phyloP scores from a whole-genome alignment of 331 rosid species.

The Quercus lobata region DNA sequence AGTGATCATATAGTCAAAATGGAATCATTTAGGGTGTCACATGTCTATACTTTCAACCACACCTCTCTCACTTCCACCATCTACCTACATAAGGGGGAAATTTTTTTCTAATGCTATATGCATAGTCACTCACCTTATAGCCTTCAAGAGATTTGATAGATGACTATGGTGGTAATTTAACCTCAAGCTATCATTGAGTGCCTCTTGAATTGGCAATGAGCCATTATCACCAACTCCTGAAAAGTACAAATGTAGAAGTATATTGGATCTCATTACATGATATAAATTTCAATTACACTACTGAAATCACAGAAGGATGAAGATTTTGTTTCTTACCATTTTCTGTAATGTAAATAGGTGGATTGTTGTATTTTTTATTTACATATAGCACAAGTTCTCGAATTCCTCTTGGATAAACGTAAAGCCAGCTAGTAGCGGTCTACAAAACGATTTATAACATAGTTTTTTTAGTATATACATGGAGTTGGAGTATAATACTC shows the following conservation, averaged over 20 bases:
- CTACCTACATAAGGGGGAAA: background rate
- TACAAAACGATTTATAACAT: background rate
- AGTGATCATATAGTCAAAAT: too few relatives aligned
- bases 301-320: background rate
- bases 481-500: background rate
- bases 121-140: constrained; percentile 10
- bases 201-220: constrained; percentile 5
- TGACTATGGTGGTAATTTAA: constrained; percentile 7
- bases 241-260: background rate
- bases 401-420: constrained; percentile 24
- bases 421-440: background rate
- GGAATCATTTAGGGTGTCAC: too few relatives aligned
- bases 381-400: constrained; percentile 12
- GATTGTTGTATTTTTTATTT: constrained; percentile 7
- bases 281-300: background rate
- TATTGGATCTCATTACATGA: background rate
- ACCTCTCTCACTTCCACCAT: too few relatives aligned
- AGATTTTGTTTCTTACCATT: constrained; percentile 18
- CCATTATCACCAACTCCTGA: constrained; percentile 14
- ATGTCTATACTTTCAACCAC: too few relatives aligned
- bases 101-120: background rate
- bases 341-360: constrained; percentile 21
- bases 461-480: background rate
- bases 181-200: constrained; percentile 6
- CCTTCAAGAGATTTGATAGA: constrained; percentile 4